These are phyloP conservation scores for Geotrichum reessii DNA, from an alignment of 1,139 yeast genomes.

Conservation along the genomic window DNA sequence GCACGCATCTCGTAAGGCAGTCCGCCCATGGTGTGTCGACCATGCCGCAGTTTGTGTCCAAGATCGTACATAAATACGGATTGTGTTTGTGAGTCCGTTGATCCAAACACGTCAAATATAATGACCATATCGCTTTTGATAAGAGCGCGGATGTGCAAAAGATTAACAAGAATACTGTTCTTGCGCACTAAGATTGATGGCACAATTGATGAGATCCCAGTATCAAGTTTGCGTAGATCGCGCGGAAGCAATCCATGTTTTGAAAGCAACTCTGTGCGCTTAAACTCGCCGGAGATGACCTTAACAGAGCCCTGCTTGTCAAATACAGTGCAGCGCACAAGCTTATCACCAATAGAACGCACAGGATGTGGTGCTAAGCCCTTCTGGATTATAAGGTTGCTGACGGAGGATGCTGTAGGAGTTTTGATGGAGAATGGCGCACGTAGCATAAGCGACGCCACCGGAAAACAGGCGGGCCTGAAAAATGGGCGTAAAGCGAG, in stretches of 20 bases:
- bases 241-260: constrained; percentile 76
- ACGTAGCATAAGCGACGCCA: not conserved
- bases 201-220: constrained; percentile 80
- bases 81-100: constrained; percentile 54
- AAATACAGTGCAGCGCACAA: constrained; percentile 66
- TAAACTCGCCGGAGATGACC: constrained; percentile 71
- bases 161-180: constrained; percentile 69
- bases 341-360: constrained; percentile 34
- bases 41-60: constrained; percentile 64
- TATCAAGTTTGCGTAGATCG: constrained; percentile 80
- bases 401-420: not conserved
- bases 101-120: constrained; percentile 69
- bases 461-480: not conserved
- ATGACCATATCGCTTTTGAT: constrained; percentile 75
- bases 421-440: not conserved
- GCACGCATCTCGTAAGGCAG: constrained; percentile 78
- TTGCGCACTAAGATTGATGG: constrained; percentile 81
- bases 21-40: constrained; percentile 36
- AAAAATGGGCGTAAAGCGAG: not conserved
- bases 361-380: constrained; percentile 12
- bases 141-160: constrained; percentile 81
- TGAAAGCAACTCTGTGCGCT: constrained; percentile 66
- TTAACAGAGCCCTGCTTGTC: constrained; percentile 66
- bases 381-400: constrained; percentile 9
- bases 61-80: constrained; percentile 83